Conservation (phyloP, 2,329 filamentous ascomycete species). For the Colletotrichum godetiae region DNA sequence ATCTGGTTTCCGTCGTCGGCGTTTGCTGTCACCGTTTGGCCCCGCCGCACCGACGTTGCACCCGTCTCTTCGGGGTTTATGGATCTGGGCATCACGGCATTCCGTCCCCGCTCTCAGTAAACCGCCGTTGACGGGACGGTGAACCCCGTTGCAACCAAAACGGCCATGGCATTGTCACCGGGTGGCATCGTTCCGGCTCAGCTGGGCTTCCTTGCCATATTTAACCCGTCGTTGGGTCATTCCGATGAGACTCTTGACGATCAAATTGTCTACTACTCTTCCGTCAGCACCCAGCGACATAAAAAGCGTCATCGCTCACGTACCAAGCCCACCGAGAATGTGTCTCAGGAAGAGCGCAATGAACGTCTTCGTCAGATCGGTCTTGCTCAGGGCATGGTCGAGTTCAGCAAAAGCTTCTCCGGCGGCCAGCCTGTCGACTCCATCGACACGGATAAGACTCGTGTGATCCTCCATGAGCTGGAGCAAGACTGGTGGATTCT, state of each 20-base stretch:
- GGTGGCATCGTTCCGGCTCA: conserved; percentile 76
- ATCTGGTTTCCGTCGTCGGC: background rate
- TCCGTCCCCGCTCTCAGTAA: conserved; percentile 10
- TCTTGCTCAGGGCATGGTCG: conserved; percentile 95
- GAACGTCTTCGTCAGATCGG: conserved; percentile 93
- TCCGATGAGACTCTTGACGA: conserved; percentile 72
- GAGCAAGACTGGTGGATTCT: conserved; percentile 96
- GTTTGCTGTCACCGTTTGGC: background rate
- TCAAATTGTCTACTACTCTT: conserved; percentile 95
- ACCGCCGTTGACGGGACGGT: background rate
- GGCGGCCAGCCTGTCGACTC: conserved; percentile 80
- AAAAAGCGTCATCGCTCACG: conserved; percentile 55
- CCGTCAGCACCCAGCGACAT: conserved; percentile 58
- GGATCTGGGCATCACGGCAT: background rate
- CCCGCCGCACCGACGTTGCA: background rate
- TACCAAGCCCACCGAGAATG: conserved; percentile 53
- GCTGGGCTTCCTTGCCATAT: conserved; percentile 92
- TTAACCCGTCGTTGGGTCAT: conserved; percentile 84
- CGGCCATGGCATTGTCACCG: conserved; percentile 33
- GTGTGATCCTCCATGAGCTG: conserved; percentile 87
- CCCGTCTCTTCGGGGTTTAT: background rate
- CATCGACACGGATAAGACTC: conserved; percentile 90
- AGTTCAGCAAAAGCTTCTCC: conserved; percentile 90
- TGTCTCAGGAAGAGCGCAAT: conserved; percentile 77
- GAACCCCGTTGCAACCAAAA: background rate